Conservation (phyloP, 805 yeast genomes). For the Suhomyces pyralidae region DNA sequence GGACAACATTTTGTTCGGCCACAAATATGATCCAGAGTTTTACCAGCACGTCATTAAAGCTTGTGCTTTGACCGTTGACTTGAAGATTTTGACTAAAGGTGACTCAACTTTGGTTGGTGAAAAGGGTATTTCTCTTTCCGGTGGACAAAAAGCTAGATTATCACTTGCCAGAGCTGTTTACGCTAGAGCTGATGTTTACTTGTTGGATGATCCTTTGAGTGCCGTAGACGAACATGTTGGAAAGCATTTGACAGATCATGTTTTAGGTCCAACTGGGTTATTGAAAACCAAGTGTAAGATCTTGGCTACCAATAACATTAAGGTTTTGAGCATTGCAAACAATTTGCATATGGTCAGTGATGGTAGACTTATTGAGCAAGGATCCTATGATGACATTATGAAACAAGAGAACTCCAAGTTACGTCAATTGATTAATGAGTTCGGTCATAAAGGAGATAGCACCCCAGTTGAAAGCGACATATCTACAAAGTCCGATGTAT, state of each 20-base stretch:
- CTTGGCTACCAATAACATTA: slow-evolving; percentile 82
- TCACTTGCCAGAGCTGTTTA: slow-evolving; percentile 95
- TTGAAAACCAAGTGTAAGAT: slow-evolving; percentile 70
- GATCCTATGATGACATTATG: slow-evolving; percentile 54
- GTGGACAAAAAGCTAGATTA: slow-evolving; percentile 96
- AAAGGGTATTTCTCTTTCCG: slow-evolving; percentile 92
- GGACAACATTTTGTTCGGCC: slow-evolving; percentile 91
- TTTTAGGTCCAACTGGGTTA: slow-evolving; percentile 77
- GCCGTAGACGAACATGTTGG: slow-evolving; percentile 99
- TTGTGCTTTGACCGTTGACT: slow-evolving; percentile 81
- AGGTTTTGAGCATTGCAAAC: slow-evolving; percentile 75
- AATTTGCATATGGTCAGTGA: slow-evolving; percentile 64
- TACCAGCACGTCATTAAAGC: slow-evolving; percentile 80
- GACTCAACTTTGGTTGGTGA: slow-evolving; percentile 94
- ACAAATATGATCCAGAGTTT: slow-evolving; percentile 73
- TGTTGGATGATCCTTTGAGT: slow-evolving; percentile 88
- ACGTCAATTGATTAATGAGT: slow-evolving; percentile 55
- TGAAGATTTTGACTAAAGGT: slow-evolving; percentile 79
- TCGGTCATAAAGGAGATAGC: slow-evolving; percentile 47
- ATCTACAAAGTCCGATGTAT: slow-evolving; percentile 6
- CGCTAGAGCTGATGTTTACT: slow-evolving; percentile 85
- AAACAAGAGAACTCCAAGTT: slow-evolving; percentile 46
- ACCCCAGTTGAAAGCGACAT: slow-evolving; percentile 12
- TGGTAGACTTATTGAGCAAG: slow-evolving; percentile 68
- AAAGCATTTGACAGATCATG: slow-evolving; percentile 75